Evolutionary conservation across 1,139 yeast genomes (phyloP).

Genomic region (Sugiyamaella xylanicola): DNA sequence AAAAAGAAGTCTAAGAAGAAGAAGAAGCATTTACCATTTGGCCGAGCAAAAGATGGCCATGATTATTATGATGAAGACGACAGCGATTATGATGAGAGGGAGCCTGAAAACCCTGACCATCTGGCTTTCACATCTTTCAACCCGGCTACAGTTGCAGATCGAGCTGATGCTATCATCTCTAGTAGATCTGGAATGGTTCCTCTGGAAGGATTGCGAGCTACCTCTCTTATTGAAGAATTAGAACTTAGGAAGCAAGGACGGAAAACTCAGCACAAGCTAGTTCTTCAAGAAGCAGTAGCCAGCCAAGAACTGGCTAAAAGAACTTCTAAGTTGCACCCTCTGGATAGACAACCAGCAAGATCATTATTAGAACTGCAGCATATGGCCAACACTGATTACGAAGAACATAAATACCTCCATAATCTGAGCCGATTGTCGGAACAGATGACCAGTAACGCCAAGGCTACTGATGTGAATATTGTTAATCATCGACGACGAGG

Average conservation of each 20-base stretch:
- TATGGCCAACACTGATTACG: constrained; percentile 40
- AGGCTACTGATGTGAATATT: constrained; percentile 21
- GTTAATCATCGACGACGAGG: constrained; percentile 17
- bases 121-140: constrained; percentile 22
- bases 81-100: constrained; percentile 14
- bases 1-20: constrained; percentile 21
- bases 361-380: constrained; percentile 41
- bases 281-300: constrained; percentile 34
- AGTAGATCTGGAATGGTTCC: constrained; percentile 20
- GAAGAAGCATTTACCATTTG: constrained; percentile 7
- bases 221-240: constrained; percentile 41
- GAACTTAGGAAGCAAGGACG: constrained; percentile 44
- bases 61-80: constrained; percentile 27
- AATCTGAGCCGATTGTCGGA: constrained; percentile 20
- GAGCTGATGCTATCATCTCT: constrained; percentile 15
- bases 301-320: constrained; percentile 25
- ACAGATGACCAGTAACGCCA: constrained; percentile 20
- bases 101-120: constrained; percentile 17
- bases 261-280: constrained; percentile 34
- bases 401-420: constrained; percentile 32
- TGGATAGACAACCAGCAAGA: constrained; percentile 36
- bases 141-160: constrained; percentile 21
- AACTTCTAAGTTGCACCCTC: constrained; percentile 36
- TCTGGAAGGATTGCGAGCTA: constrained; percentile 25
- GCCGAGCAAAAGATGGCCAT: constrained; percentile 19